Percentiles rank a stretch among this genome's conserved stretches.
Conservation (phyloP, 2,329 filamentous ascomycete genomes). For the Spiromastix sp. region DNA sequence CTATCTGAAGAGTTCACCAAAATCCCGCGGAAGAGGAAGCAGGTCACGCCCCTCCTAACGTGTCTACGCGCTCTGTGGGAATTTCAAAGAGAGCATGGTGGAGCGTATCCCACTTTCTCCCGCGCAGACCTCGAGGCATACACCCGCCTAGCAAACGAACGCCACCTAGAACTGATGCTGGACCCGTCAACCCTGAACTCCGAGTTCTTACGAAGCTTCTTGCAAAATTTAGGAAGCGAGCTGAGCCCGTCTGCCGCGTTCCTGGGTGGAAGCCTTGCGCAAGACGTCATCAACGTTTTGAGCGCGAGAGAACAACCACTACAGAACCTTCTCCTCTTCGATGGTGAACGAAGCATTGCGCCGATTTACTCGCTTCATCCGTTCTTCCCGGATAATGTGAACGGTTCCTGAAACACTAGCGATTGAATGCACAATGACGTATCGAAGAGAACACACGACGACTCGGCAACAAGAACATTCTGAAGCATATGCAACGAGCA, state of each 20-base stretch:
- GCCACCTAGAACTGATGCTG: constrained; percentile 64
- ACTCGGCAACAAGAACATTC: no score
- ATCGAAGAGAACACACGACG: no score
- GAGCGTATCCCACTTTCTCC: constrained; percentile 45
- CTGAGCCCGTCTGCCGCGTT: constrained; percentile 80
- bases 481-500: no score
- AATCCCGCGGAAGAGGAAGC: constrained; percentile 55
- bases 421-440: no score
- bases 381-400: constrained; percentile 30
- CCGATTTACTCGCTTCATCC: constrained; percentile 76
- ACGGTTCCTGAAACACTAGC: background rate
- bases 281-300: constrained; percentile 95
- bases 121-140: constrained; percentile 62
- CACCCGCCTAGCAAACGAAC: constrained; percentile 64
- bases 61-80: constrained; percentile 87
- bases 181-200: constrained; percentile 57
- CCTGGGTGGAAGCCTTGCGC: constrained; percentile 78
- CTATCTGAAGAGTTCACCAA: constrained; percentile 62
- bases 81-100: constrained; percentile 54
- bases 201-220: constrained; percentile 69
- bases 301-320: constrained; percentile 86
- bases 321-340: constrained; percentile 88
- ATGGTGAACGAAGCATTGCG: constrained; percentile 69
- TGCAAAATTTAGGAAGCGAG: constrained; percentile 78
- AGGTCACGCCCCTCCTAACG: constrained; percentile 74